Conservation (phyloP, 2,329 filamentous ascomycete species). For the Penicillium sp. region DNA sequence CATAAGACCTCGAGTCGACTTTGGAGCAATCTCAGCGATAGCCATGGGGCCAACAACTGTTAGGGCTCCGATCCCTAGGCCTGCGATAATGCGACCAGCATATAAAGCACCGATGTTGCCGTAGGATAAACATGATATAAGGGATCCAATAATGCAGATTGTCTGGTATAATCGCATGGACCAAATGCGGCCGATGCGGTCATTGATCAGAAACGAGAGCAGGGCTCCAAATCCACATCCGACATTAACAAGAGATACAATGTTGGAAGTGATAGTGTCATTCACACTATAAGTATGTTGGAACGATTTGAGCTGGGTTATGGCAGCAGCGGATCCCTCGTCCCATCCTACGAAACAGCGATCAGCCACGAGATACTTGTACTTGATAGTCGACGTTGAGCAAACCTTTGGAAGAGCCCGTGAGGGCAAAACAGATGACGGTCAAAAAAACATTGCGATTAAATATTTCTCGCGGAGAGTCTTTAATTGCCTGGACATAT, state of each 20-base stretch:
- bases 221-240: slow-evolving; percentile 25
- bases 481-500: no score
- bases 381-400: no score
- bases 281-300: no score
- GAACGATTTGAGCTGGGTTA: no score
- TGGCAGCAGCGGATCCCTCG: no score
- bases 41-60: slow-evolving; percentile 36
- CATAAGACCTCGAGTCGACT: slow-evolving; percentile 36
- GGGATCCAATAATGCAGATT: slow-evolving; percentile 19
- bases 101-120: slow-evolving; percentile 28
- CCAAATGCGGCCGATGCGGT: slow-evolving; percentile 39
- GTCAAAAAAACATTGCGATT: no score
- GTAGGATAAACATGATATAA: slow-evolving; percentile 15
- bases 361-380: no score
- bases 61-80: slow-evolving; percentile 35
- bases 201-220: slow-evolving; percentile 35
- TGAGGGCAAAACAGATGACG: no score
- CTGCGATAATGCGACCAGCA: slow-evolving; percentile 32
- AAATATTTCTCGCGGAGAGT: no score
- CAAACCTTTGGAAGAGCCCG: no score
- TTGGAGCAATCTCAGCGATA: slow-evolving; percentile 37
- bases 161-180: slow-evolving; percentile 35
- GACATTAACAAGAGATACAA: slow-evolving; percentile 34
- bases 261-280: no score
- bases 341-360: no score